These are phyloP conservation scores for Colletotrichum truncatum DNA, from an alignment of 2,329 filamentous ascomycete genomes.

Conservation along the genomic window DNA sequence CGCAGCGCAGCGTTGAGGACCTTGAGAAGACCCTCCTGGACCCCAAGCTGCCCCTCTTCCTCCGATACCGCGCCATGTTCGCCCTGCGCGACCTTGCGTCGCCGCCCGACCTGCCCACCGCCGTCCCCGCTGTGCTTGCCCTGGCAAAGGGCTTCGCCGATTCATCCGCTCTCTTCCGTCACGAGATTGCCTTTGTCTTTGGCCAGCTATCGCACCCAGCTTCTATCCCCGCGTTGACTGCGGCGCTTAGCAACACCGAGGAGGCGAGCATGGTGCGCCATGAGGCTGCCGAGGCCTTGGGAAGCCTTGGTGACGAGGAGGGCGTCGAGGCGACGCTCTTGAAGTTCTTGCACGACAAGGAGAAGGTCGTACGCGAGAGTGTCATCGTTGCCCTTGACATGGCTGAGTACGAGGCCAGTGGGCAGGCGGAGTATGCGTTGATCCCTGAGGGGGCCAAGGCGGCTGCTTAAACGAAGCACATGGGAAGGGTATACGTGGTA, in stretches of 20 bases:
- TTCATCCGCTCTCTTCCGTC: constrained; percentile 90
- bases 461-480: constrained; percentile 43
- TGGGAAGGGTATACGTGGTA: constrained; percentile 15
- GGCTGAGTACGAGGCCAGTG: constrained; percentile 94
- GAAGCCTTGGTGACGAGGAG: constrained; percentile 91
- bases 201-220: constrained; percentile 95
- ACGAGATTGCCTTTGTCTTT: constrained; percentile 98
- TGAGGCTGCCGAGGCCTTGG: constrained; percentile 95
- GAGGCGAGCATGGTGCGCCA: constrained; percentile 98
- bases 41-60: constrained; percentile 81
- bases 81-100: constrained; percentile 93
- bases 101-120: constrained; percentile 89
- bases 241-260: constrained; percentile 77
- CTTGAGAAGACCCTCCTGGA: constrained; percentile 84
- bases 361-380: constrained; percentile 93
- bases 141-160: constrained; percentile 88
- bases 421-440: constrained; percentile 89
- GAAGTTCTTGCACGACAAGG: constrained; percentile 86
- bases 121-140: constrained; percentile 85
- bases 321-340: constrained; percentile 89
- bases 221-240: constrained; percentile 90
- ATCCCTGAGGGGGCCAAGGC: constrained; percentile 71
- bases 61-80: constrained; percentile 98
- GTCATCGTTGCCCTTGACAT: constrained; percentile 96
- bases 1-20: constrained; percentile 74